Evolutionary conservation across 495 filamentous ascomycete species (phyloP).

Genomic region (Podospora tetraspora): DNA sequence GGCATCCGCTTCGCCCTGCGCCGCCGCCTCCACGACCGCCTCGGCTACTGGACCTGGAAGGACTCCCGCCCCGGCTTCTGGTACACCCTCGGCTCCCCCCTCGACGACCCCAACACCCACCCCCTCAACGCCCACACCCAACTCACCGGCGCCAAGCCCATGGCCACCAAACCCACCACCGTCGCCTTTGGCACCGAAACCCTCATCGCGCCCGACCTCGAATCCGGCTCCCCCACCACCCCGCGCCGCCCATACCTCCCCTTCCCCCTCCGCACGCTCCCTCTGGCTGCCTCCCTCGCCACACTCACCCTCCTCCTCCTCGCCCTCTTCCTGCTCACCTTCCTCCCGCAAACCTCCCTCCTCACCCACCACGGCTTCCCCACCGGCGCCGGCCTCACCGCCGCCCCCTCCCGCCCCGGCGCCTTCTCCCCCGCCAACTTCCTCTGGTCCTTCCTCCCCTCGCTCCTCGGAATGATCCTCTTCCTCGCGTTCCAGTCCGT

Average conservation of each 20-base stretch:
- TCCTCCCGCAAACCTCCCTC: constrained; percentile 59
- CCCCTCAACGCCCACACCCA: constrained; percentile 24
- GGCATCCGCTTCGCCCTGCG: constrained; percentile 44
- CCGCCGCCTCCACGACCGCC: constrained; percentile 50
- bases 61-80: constrained; percentile 38
- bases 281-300: constrained; percentile 58
- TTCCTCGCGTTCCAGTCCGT: constrained; percentile 75
- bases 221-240: constrained; percentile 40
- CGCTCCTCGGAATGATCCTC: constrained; percentile 65
- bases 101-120: constrained; percentile 27
- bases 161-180: constrained; percentile 30
- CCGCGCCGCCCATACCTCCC: constrained; percentile 62
- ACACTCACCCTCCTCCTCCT: constrained; percentile 60
- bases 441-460: constrained; percentile 78
- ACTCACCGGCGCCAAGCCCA: constrained; percentile 17
- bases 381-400: constrained; percentile 56
- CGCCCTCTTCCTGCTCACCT: constrained; percentile 71
- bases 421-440: constrained; percentile 86
- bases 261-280: constrained; percentile 65
- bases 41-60: constrained; percentile 77
- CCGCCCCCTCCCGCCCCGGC: constrained; percentile 47
- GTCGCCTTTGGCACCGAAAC: background rate
- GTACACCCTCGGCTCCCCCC: constrained; percentile 39
- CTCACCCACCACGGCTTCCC: constrained; percentile 54
- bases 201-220: constrained; percentile 11